Evolutionary conservation across 2,329 filamentous ascomycete species (phyloP), one percentile per base, ranked within the genome.

Genomic region (Fusarium temperatum): DNA sequence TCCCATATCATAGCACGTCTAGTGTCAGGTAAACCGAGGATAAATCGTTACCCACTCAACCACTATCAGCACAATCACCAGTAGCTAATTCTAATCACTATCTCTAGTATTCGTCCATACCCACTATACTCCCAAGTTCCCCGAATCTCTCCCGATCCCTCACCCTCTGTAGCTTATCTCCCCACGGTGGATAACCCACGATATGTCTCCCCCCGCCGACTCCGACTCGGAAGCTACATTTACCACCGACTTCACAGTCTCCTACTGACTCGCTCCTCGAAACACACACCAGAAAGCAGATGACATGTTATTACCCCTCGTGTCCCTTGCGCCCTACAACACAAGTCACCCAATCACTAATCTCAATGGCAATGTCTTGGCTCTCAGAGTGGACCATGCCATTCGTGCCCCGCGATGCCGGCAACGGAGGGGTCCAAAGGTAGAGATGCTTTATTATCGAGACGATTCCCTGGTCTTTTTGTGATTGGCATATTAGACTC

Each of bases 261-360:
- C 36, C 36, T 11, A 59, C 71, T 74, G 68, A 72, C 71, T 73
- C 71, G 71, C 22, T 41, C 45, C 22, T 18, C 36, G 3, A 51
- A 41, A 24, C 20, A 9, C 20, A 63, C 57, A 20, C 26, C 57
- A 39, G 28, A 41, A 18, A n/a, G 18, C 20, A 24, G 57, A 73
- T 63, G 70, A 63, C 66, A 55, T 41, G 36, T 30, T 55, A 62
- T 56, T 72, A 74, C 71, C 71, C 71, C 71, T 74, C 71, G 67
- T 74, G 71, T 74, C 42, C 55, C 71, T 74, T 73, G 72, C 71
- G 71, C 71, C 71, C 71, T 74, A 74, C 71, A 66, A 45, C 20
- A 20, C 28, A 32, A 32, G 4, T 28, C 38, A 8, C 10, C 71
- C 71, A 74, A 74, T 74, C 55, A 74, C 11, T 11, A 28, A 39